phyloP scores from a whole-genome alignment of 1,139 yeast species.

The Geotrichum cucujoidarum region DNA sequence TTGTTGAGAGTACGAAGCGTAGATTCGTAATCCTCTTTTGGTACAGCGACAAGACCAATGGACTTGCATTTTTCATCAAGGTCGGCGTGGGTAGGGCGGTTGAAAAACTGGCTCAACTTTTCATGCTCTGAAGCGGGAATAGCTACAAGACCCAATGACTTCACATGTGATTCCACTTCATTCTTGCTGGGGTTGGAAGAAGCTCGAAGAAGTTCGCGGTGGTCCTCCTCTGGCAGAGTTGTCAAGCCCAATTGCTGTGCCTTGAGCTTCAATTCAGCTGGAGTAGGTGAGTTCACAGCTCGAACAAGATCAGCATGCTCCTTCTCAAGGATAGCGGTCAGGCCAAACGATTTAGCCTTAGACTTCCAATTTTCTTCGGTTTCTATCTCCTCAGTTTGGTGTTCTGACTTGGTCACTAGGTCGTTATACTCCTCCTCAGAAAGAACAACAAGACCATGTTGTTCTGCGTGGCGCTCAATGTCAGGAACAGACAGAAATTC shows the following conservation, averaged over 20 bases:
- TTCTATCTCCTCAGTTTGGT: neutral
- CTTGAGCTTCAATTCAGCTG: conserved; percentile 13
- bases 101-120: conserved; percentile 19
- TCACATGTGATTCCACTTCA: conserved; percentile 23
- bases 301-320: conserved; percentile 22
- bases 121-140: conserved; percentile 30
- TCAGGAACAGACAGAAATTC: conserved; percentile 39
- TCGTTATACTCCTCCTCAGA: conserved; percentile 45
- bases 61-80: conserved; percentile 24
- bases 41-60: conserved; percentile 11
- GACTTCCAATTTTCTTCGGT: conserved; percentile 8
- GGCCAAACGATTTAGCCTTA: conserved; percentile 17
- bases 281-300: conserved; percentile 35
- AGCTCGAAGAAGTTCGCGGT: conserved; percentile 12
- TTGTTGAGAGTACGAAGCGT: conserved; percentile 24
- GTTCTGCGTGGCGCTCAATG: conserved; percentile 47
- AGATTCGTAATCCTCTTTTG: conserved; percentile 24
- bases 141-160: conserved; percentile 24
- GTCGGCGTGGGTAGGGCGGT: conserved; percentile 24
- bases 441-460: conserved; percentile 47
- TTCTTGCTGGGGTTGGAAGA: conserved; percentile 19
- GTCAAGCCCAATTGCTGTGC: conserved; percentile 37
- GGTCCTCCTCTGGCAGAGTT: conserved; percentile 38
- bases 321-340: conserved; percentile 13
- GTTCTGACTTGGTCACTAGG: conserved; percentile 19